A percentile compares a stretch with the other conserved stretches of the same genome.
Evolutionary conservation across 495 filamentous ascomycete species (phyloP).

Genomic region (Penicillium alfredii): DNA sequence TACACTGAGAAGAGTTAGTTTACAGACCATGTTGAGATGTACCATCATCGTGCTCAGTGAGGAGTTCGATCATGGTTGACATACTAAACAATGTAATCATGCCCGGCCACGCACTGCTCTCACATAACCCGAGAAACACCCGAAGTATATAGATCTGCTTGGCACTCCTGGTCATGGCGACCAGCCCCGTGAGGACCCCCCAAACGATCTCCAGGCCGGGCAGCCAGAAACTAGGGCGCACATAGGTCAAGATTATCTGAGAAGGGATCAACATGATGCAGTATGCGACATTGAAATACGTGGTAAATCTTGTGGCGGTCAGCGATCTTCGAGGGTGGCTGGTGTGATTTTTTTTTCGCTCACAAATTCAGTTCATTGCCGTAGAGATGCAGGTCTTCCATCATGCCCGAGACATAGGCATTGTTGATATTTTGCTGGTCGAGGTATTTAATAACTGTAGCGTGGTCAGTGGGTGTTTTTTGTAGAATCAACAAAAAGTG

Average conservation of each 20-base stretch:
- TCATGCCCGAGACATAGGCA: conserved; percentile 43
- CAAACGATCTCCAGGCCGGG: conserved; percentile 49
- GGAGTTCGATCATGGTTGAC: neutral
- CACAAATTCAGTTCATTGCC: conserved; percentile 43
- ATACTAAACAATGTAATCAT: conserved; percentile 31
- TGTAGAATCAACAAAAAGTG: no score
- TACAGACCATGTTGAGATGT: no score
- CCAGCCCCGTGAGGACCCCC: conserved; percentile 30
- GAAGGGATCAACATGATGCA: conserved; percentile 55
- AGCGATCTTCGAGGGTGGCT: neutral
- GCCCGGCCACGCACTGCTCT: conserved; percentile 29
- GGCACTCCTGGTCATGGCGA: conserved; percentile 22
- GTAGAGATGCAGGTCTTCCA: conserved; percentile 31
- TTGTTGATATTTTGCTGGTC: conserved; percentile 53
- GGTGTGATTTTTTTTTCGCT: neutral
- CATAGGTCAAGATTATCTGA: conserved; percentile 47
- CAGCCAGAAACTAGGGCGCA: conserved; percentile 52
- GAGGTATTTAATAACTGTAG: conserved; percentile 45
- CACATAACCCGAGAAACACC: conserved; percentile 29
- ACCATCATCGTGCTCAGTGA: no score
- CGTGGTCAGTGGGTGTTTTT: neutral
- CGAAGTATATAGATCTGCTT: conserved; percentile 26
- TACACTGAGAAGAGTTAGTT: conserved; percentile 18
- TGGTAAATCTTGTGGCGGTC: conserved; percentile 27
- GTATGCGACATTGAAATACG: conserved; percentile 54